phyloP scores from a whole-genome alignment of 2,329 filamentous ascomycete genomes.

The Diaporthe sp. region DNA sequence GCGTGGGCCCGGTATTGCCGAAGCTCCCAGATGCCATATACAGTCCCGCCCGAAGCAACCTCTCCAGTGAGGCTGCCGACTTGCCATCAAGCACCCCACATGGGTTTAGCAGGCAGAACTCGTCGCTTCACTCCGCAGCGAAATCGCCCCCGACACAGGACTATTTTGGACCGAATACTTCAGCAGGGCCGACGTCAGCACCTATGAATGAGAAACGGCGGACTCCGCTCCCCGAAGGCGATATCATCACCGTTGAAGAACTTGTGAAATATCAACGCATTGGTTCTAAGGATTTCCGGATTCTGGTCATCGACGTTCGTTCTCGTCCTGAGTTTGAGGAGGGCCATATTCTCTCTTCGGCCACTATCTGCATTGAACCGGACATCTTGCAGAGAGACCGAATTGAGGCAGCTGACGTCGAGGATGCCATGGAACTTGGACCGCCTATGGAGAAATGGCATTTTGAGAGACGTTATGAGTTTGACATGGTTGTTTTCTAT shows the following conservation, averaged over 20 bases:
- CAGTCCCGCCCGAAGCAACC: slow-evolving; percentile 80
- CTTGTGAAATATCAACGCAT: slow-evolving; percentile 78
- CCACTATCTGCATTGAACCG: slow-evolving; percentile 92
- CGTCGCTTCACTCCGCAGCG: slow-evolving; percentile 52
- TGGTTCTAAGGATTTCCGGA: slow-evolving; percentile 65
- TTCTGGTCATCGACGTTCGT: slow-evolving; percentile 90
- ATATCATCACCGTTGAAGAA: slow-evolving; percentile 76
- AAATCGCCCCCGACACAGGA: slow-evolving; percentile 48
- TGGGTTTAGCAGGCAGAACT: slow-evolving; percentile 72
- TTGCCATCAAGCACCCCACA: slow-evolving; percentile 76
- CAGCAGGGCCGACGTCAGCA: slow-evolving; percentile 23
- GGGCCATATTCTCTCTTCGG: slow-evolving; percentile 88
- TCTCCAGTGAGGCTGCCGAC: slow-evolving; percentile 74
- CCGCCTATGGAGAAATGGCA: slow-evolving; percentile 81
- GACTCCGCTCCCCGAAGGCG: slow-evolving; percentile 68
- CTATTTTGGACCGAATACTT: slow-evolving; percentile 47
- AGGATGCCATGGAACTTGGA: slow-evolving; percentile 78
- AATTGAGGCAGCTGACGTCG: slow-evolving; percentile 72
- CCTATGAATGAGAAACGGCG: slow-evolving; percentile 52
- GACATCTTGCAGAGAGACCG: slow-evolving; percentile 78
- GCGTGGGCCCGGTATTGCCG: slow-evolving; percentile 71
- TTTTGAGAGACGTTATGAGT: slow-evolving; percentile 81
- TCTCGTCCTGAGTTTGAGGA: slow-evolving; percentile 84
- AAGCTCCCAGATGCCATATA: slow-evolving; percentile 83
- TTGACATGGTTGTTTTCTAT: slow-evolving; percentile 92